Base-by-base conservation (phyloP, 768 basidiomycete species). In the Boletus sp. region DNA sequence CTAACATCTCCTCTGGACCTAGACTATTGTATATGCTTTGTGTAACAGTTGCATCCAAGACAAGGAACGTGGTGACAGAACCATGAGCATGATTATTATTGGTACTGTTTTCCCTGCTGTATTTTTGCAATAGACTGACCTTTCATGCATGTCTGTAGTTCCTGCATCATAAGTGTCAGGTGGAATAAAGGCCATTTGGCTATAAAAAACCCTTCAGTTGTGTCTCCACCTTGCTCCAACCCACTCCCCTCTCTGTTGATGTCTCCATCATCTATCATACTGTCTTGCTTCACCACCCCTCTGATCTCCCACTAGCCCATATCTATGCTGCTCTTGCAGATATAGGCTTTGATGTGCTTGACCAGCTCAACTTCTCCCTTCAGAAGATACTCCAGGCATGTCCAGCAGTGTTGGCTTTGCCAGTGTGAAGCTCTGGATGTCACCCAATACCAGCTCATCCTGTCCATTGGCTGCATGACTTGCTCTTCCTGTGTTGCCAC, bases 381-480 rank as follows among this genome's bases (percentile, higher is more conserved):
- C 3, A 28, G 45, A 30, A 47, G 57, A 44, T 63, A 45, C 33
- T 51, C 57, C 42, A 73, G 63, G 58, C 80, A 80, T 58, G 32
- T 78, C 29, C 70, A 76, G 48, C 76, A 79, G 54, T 81, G 80
- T 47, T 58, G 64, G 5, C 67, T 72, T 45, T 80, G 80, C 58
- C 75, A 74, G 9, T 40, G 10, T 5, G 47, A 49, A 10, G 7
- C 30, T 12, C 47, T 24, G 11, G 54, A 58, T 20, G 18, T 52
- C 5, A 66, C 63, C 5, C 70, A 75, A 0, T 73, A 69, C 65
- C 67, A 53, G 4, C 54, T 83, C 37, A 75, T 77, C 0, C 75
- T 91, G 37, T 83, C 86, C 0, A 74, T 93, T 8, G 83, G 78
- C 0, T 90, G 90, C 4, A 92, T 92, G 89, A 85, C 89, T 2